These are phyloP conservation scores for Tylopilus felleus DNA, from an alignment of 768 basidiomycete species.

Conservation along the genomic window DNA sequence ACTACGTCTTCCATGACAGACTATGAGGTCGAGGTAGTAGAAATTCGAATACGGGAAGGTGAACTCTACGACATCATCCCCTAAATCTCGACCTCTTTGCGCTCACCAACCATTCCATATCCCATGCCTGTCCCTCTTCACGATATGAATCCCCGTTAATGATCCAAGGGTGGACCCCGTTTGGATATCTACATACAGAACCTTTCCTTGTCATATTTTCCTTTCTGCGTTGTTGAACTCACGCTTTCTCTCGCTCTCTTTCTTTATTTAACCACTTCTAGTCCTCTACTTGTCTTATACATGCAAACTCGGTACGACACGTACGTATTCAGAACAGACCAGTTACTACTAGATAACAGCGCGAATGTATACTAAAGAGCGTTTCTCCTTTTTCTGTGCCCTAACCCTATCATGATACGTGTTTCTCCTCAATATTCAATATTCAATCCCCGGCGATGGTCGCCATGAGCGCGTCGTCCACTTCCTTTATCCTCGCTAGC, in stretches of 20 bases:
- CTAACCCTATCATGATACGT: neutral
- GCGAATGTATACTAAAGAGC: slow-evolving; percentile 9
- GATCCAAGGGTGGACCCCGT: slow-evolving; percentile 8
- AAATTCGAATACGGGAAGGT: slow-evolving; percentile 78
- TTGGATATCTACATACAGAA: slow-evolving; percentile 15
- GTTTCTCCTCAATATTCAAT: slow-evolving; percentile 8
- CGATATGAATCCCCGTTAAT: slow-evolving; percentile 11
- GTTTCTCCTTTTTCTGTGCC: neutral
- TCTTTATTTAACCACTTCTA: neutral
- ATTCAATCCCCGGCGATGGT: slow-evolving; percentile 27
- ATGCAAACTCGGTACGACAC: slow-evolving; percentile 6
- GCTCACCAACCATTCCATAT: neutral
- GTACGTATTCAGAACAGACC: slow-evolving; percentile 5
- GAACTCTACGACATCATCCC: slow-evolving; percentile 79
- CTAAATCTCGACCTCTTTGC: slow-evolving; percentile 16
- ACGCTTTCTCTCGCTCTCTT: slow-evolving; percentile 5
- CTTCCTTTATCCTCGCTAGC: slow-evolving; percentile 52
- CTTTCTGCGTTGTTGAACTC: slow-evolving; percentile 4
- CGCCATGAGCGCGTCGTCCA: slow-evolving; percentile 65
- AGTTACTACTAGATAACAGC: slow-evolving; percentile 8
- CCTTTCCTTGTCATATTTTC: neutral
- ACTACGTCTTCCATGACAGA: slow-evolving; percentile 64
- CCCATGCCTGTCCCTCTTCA: neutral
- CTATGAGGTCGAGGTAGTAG: slow-evolving; percentile 84
- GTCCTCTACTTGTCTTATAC: neutral